Evolutionary conservation across 2,329 filamentous ascomycete genomes (phyloP).

Genomic region (Aphanoascus verrucosus): DNA sequence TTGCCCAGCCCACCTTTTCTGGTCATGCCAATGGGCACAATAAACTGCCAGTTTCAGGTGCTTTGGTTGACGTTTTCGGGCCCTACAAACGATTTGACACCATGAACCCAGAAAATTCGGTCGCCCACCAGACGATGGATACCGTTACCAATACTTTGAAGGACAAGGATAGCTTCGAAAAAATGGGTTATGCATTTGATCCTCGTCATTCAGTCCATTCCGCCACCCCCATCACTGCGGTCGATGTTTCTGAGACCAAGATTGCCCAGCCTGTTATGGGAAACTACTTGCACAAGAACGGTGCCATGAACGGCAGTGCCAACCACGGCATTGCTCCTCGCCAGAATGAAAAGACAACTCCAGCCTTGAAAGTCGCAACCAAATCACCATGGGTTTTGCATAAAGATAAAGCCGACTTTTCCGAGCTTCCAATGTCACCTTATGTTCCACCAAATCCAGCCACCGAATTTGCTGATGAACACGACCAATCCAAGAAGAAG

Average conservation of each 20-base stretch:
- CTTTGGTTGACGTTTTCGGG: background rate
- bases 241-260: background rate
- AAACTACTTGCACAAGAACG: background rate
- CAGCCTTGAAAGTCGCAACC: background rate
- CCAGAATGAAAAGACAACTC: background rate
- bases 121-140: background rate
- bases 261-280: background rate
- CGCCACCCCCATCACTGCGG: background rate
- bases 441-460: background rate
- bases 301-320: background rate
- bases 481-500: conserved; percentile 10
- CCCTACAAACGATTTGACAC: background rate
- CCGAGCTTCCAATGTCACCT: conserved; percentile 6
- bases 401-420: conserved; percentile 7
- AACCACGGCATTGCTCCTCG: background rate
- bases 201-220: background rate
- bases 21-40: background rate
- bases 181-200: background rate
- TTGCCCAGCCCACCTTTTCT: background rate
- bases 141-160: background rate
- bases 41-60: background rate
- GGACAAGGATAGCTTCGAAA: background rate
- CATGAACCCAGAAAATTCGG: background rate
- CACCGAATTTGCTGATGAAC: background rate
- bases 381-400: conserved; percentile 11